Base-by-base conservation (phyloP, 1,284 basidiomycete species). In the Moniliella sp. region DNA sequence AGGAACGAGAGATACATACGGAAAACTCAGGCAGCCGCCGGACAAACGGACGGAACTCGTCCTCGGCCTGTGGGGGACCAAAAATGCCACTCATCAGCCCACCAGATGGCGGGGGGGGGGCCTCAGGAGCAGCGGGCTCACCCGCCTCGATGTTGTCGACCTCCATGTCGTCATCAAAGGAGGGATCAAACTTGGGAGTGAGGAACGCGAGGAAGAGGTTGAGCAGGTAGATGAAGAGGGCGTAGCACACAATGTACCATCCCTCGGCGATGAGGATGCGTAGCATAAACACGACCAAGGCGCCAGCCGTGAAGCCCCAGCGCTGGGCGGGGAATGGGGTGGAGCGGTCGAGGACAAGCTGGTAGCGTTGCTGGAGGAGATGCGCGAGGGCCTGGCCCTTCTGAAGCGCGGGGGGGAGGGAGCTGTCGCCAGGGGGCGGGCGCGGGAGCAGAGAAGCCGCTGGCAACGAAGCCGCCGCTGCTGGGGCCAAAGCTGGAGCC, bases 91-190 rank as follows among this genome's bases (percentile, higher is more conserved):
- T 49, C 44, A 52, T 53, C 23, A 58, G 36, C 1, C 50, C 10
- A 57, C 50, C 25, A 1, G 36, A 31, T n/a, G 30, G 40, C 5
- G 27, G 30, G 10, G 29, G 27, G 10, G 45, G 37, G 1, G 50
- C 46, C 3, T 56, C 62, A 28, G 49, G 63, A 34, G 64, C 37
- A 0, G 61, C 62, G 0, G 66, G 52, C n/a, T 76, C 80, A 14
- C 86, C 88, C 52, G 83, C 86, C 57, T 94, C 88, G 12, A 93
- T 78, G 53, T 94, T 84, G 54, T 88, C 80, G 4, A 82, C 86
- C 34, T 81, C 70, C 2, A 93, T 67, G 62, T 99, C 91, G 27
- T 78, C 78, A 46, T 88, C 78, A 23, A 93, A 66, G 1, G 82
- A 84, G 0, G 91, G 88, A 64, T 99, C 91, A 62, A 97, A 97